Percentiles rank a stretch among this genome's conserved stretches.
Evolutionary conservation across 805 yeast genomes (phyloP).

Genomic region (Yamadazyma kitorensis): DNA sequence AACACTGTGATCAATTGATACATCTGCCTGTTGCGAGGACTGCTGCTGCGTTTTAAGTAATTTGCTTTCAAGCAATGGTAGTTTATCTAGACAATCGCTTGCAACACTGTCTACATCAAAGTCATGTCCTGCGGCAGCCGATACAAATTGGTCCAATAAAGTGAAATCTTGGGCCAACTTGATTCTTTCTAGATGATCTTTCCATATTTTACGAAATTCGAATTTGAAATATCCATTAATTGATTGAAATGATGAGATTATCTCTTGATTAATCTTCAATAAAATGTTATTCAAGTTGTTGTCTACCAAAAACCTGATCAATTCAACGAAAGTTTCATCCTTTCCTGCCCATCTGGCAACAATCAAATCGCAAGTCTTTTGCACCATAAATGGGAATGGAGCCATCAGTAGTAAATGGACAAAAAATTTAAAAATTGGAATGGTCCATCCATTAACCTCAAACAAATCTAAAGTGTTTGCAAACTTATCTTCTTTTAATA

Average conservation of each 20-base stretch:
- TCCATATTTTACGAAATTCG: slow-evolving; percentile 8
- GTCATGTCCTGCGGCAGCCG: slow-evolving; percentile 2
- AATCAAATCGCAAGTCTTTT: slow-evolving; percentile 22
- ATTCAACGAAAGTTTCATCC: slow-evolving; percentile 15
- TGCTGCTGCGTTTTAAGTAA: too few species aligned
- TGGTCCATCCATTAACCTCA: slow-evolving; percentile 26
- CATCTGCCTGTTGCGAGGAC: too few species aligned
- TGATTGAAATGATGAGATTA: slow-evolving; percentile 4
- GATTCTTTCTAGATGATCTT: slow-evolving; percentile 4
- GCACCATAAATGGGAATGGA: slow-evolving; percentile 27
- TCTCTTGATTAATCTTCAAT: slow-evolving; percentile 6
- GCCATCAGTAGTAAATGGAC: slow-evolving; percentile 33
- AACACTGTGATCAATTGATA: neutral
- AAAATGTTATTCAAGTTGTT: slow-evolving; percentile 26
- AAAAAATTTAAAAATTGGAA: slow-evolving; percentile 29
- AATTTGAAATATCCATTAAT: slow-evolving; percentile 1
- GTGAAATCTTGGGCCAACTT: slow-evolving; percentile 1
- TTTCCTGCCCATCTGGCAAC: slow-evolving; percentile 16
- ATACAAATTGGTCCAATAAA: slow-evolving; percentile 8
- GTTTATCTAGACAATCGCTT: neutral
- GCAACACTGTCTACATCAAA: neutral
- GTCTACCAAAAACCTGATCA: slow-evolving; percentile 23
- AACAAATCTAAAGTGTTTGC: slow-evolving; percentile 18
- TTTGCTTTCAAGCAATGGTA: too few species aligned
- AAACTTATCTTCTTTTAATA: slow-evolving; percentile 24